A percentile compares a stretch with the other conserved stretches of the same genome.
These are phyloP conservation scores for Purshia tridentata DNA, from an alignment of 306 rosid genomes.

Conservation along the genomic window DNA sequence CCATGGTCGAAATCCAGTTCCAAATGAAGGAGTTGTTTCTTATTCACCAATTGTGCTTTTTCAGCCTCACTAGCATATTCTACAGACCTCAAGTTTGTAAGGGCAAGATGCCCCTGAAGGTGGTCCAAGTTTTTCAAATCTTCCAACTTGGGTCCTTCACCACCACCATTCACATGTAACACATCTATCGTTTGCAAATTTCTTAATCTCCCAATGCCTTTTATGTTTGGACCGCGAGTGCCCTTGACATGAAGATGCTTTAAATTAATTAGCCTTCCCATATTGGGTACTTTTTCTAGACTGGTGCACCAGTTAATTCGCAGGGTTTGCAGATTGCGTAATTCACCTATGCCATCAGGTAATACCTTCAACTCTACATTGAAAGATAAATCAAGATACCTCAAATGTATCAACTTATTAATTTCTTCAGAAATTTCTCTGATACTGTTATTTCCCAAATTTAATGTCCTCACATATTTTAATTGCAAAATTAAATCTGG, in stretches of 20 bases:
- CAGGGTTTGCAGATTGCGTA: conserved; percentile 16
- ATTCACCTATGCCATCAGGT: conserved; percentile 9
- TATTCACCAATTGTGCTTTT: neutral
- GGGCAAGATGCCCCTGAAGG: too few species aligned
- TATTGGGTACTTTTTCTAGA: conserved; percentile 13
- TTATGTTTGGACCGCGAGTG: too few species aligned
- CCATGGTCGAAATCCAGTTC: neutral
- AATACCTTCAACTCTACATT: neutral
- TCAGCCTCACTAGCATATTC: too few species aligned
- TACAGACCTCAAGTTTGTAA: too few species aligned
- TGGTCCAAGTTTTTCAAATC: too few species aligned
- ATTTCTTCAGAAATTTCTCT: neutral
- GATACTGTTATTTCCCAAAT: neutral
- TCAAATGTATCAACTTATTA: conserved; percentile 12
- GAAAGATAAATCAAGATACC: conserved; percentile 13
- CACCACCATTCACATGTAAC: too few species aligned
- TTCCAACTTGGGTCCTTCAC: too few species aligned
- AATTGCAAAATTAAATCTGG: neutral
- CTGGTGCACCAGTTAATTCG: neutral
- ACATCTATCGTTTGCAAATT: too few species aligned
- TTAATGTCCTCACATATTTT: neutral
- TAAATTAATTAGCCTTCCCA: conserved; percentile 17
- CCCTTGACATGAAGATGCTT: neutral
- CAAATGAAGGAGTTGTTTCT: neutral
- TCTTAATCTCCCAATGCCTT: neutral